Evolutionary conservation across 768 basidiomycete genomes (phyloP), one percentile per base, ranked within the genome.

Genomic region (Hydnum rufescens): DNA sequence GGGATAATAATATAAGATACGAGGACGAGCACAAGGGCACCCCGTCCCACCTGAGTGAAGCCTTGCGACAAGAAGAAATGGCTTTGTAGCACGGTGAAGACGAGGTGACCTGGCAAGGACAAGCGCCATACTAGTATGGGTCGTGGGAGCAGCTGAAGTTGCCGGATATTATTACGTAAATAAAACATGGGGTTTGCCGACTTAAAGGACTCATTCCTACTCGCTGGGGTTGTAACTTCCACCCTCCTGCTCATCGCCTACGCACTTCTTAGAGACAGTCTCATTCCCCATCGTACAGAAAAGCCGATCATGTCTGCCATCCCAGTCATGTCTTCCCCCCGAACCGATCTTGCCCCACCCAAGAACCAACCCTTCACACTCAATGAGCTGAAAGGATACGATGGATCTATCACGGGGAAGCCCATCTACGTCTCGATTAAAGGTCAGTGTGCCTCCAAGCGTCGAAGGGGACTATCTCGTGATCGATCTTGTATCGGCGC

Each of bases 391-490:
- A 77, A 71, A 34, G 57, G 71, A 59, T 89, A 70, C 63, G 77
- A 90, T 64, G 92, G 92, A 18, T 67, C 70, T 0, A 74, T 78
- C 56, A 62, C 71, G 0, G 60, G 64, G 36, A 76, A 75, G 58
- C 85, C 87, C 0, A 85, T 97, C 56, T 89, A 82, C 58, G 82
- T 97, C 42, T 81, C 88, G 29, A 92, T 97, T 68, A 96, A 95
- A 72, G 87, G 86, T 79, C 54, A 42, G 62, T 16, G 26, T 16
- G 34, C 19, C 19, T 39, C 19, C 8, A n/a, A n/a, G n/a, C n/a
- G n/a, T n/a, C n/a, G n/a, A n/a, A n/a, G n/a, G n/a, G n/a, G n/a
- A n/a, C n/a, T n/a, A n/a, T n/a, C n/a, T n/a, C n/a, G n/a, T n/a
- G n/a, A n/a, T n/a, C 19, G 13, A 18, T 23, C 19, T n/a, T 31